These are phyloP conservation scores for Kandelia obovata DNA, from an alignment of 345 rosid species.

Conservation along the genomic window DNA sequence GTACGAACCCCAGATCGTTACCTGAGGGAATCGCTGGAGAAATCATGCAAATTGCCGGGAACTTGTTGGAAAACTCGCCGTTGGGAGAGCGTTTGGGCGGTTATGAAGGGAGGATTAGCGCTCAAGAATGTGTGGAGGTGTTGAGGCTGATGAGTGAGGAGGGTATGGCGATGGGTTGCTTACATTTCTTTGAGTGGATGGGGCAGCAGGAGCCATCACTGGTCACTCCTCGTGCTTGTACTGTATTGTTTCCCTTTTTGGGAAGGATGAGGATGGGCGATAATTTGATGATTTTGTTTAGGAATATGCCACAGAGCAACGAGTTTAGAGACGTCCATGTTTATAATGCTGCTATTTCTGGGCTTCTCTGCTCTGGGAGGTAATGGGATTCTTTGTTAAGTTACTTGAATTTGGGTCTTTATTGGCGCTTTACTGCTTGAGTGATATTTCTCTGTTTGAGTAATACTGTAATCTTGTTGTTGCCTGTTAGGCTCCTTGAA, in stretches of 20 bases:
- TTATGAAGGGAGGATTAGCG: constrained; percentile 42
- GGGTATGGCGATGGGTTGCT: constrained; percentile 45
- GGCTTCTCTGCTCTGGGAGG: constrained; percentile 61
- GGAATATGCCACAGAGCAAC: constrained; percentile 54
- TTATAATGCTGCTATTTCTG: constrained; percentile 75
- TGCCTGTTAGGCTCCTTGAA: background rate
- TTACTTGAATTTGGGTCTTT: background rate
- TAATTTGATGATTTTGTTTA: constrained; percentile 47
- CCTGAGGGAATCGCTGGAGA: constrained; percentile 36
- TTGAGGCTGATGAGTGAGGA: constrained; percentile 55
- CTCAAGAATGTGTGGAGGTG: constrained; percentile 48
- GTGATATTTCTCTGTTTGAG: background rate
- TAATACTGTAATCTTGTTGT: background rate
- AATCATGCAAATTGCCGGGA: constrained; percentile 50
- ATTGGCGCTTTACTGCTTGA: background rate
- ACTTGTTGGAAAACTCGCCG: constrained; percentile 47
- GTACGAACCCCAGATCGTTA: constrained; percentile 9
- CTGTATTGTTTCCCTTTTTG: constrained; percentile 60
- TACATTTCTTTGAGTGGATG: constrained; percentile 91
- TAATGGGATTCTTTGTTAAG: constrained; percentile 14
- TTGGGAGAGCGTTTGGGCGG: constrained; percentile 60
- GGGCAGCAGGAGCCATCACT: constrained; percentile 64
- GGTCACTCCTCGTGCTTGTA: constrained; percentile 58
- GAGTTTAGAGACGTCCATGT: constrained; percentile 64
- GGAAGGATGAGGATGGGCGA: constrained; percentile 63